Evolutionary conservation across 176 grass and related monocot genomes (phyloP), one percentile per base, ranked within the genome.

Genomic region (Oryza longistaminata): DNA sequence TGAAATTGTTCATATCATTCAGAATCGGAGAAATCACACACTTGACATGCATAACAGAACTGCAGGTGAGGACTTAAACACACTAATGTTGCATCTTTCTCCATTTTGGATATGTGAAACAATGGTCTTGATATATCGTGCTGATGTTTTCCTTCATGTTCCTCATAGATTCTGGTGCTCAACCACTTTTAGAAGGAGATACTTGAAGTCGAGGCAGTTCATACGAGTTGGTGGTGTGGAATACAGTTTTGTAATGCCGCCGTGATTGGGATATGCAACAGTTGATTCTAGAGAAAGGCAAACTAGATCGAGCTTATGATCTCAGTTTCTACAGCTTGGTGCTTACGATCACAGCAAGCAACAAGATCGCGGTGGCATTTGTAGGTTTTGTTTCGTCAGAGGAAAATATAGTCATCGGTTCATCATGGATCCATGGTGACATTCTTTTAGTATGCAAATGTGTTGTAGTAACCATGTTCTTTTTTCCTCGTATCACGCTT

Each of bases 1-100:
- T 75, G 89, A 94, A 85, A 79, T 94, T 76, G 21, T n/a, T 40
- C 87, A 83, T 31, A 80, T 90, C 33, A 68, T 86, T 34, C 82
- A 64, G 61, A 83, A 87, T 35, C 26, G 76, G 71, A 87, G 72
- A 69, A 87, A 37, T 78, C 66, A 10, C 6, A 71, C 81, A 46
- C 65, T 26, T 85, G 67, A 70, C 33, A 45, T 15, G 8, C 77
- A 27, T 31, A 74, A 86, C 49, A 84, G 73, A 85, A 83, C 52
- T 42, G 73, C 82, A 87, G 92, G 92, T 89, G 87, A 83, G 42
- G 9, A 39, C 45, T 48, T 49, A 49, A 66, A 14, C 43, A 29
- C 14, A 31, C 29, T 25, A 49, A 29, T 12, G 3, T 68, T 85
- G 25, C 45, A 21, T 53, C 22, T 31, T 19, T 66, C 42, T n/a